Evolutionary conservation across 441 rosid species (phyloP), one percentile per base, ranked within the genome.

Genomic region (Francoa sonchifolia): DNA sequence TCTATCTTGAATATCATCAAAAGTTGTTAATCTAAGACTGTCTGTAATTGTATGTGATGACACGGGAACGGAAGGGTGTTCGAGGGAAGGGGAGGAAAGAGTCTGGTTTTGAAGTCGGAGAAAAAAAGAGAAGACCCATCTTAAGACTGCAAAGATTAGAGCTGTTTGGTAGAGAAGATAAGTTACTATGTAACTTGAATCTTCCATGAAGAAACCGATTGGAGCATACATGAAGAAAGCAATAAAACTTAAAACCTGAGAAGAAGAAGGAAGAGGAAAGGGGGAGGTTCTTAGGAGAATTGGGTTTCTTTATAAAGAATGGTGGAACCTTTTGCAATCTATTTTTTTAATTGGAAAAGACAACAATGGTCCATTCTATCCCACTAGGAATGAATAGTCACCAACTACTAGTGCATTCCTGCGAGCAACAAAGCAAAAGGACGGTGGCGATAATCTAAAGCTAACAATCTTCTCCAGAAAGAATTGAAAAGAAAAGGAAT

Each of bases 151-250:
- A 37, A 83, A 51, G 8, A 66, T 46, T 31, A 80, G 63, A 6
- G 93, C 95, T 32, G 81, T 63, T 57, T 74, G 58, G 82, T 87
- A 77, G 15, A 87, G 62, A 18, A 76, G 38, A 23, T 83, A 82
- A 20, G 74, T 60, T 15, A 69, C 42, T 0, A 76, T 58, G 35
- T 69, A 49, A 43, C 75, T 52, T 0, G 89, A 72, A 44, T 78
- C 81, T 29, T 78, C 95, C 12, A 64, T 62, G 33, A 77, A 74
- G 65, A 78, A 67, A 44, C 86, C 65, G 89, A 80, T 79, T 15
- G 39, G n/a, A n/a, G 21, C 10, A 1, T 30, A 30, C 33, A 30
- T 30, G 38, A 8, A 13, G 20, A n/a, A 10, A 28, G 5, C 8
- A 23, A 6, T 0, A 2, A 18, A 5, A 0, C 5, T 3, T 1